Evolutionary conservation across 2,329 filamentous ascomycete species (phyloP).

Genomic region (Paraphaeosphaeria sporulosa): DNA sequence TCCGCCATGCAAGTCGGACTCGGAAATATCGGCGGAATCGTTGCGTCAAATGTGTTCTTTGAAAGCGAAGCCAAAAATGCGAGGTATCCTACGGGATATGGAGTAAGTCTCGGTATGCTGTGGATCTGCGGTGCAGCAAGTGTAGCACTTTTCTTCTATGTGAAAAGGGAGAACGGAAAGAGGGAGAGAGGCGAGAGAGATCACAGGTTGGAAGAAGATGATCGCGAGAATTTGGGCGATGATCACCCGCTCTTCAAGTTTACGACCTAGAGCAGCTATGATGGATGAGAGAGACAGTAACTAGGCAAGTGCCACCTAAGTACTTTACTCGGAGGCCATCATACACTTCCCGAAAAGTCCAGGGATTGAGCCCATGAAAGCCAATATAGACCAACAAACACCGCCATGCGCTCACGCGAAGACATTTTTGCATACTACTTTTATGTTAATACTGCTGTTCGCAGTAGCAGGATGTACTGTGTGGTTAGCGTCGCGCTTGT

Average conservation of each 20-base stretch:
- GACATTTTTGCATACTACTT: too few relatives aligned
- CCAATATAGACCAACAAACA: too few relatives aligned
- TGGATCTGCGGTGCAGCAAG: slow-evolving; percentile 57
- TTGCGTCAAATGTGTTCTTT: slow-evolving; percentile 61
- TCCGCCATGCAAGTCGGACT: slow-evolving; percentile 57
- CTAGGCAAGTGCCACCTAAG: too few relatives aligned
- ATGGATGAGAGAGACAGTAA: background rate
- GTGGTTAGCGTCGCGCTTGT: background rate
- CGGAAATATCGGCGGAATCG: slow-evolving; percentile 60
- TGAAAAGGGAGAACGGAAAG: slow-evolving; percentile 57
- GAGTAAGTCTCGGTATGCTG: slow-evolving; percentile 57
- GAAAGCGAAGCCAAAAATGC: slow-evolving; percentile 50
- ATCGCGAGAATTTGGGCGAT: slow-evolving; percentile 60
- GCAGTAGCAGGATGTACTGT: background rate
- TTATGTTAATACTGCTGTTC: too few relatives aligned
- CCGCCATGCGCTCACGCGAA: too few relatives aligned
- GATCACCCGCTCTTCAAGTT: slow-evolving; percentile 61
- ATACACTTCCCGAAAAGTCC: too few relatives aligned
- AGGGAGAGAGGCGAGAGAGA: slow-evolving; percentile 58
- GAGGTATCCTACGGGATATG: slow-evolving; percentile 58
- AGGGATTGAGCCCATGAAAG: too few relatives aligned
- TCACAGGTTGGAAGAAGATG: slow-evolving; percentile 50
- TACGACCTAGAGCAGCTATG: slow-evolving; percentile 30
- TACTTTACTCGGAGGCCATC: too few relatives aligned
- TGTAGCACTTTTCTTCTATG: slow-evolving; percentile 50